Evolutionary conservation across 192 early-diverging fungal species (phyloP), one percentile per base, ranked within the genome.

Genomic region (Neocallimastix lanati): DNA sequence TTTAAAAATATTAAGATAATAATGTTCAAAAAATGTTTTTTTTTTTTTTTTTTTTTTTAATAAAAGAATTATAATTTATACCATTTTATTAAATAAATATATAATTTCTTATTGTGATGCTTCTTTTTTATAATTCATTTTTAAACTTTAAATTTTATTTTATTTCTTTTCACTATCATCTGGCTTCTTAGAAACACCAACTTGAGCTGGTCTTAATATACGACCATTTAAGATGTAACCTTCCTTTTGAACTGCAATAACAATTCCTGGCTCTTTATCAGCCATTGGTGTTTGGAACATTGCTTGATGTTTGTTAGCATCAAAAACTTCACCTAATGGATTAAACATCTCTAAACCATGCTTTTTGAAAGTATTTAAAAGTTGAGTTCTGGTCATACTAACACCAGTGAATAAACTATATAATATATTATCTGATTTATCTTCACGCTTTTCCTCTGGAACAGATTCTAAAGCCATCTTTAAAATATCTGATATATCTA

Each of bases 171-270:
- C 40, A 21, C 36, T 37, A 37, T 50, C 40, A 21, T 50, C 40
- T 50, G 40, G 40, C 6, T 92, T 90, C 38, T 88, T 80, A 21
- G 98, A 94, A 76, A 99, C 96, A 77, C 96, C 96, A 37, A 99
- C 98, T 83, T 98, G 94, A 29, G 98, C 94, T 33, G 96, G 93
- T 83, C 98, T 86, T 79, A 99, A 80, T 12, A 98, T 92, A 78
- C 96, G 92, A 78, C 92, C 95, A 82, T 97, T 93, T 77, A 99
- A 82, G 82, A 87, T 92, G 85, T 93, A 99, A n/a, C 98, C 98
- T 37, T 88, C 85, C 89, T 99, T 99, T 83, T 93, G 91, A 14
- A 98, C 96, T 67, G 91, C 86, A 80, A 95, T 92, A 37, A 99
- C 87, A 11, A 91, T 93, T 13, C 96, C 96, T 25, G 93, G 90